Evolutionary conservation across 768 basidiomycete species (phyloP).

Genomic region (Leucogyrophana mollusca): DNA sequence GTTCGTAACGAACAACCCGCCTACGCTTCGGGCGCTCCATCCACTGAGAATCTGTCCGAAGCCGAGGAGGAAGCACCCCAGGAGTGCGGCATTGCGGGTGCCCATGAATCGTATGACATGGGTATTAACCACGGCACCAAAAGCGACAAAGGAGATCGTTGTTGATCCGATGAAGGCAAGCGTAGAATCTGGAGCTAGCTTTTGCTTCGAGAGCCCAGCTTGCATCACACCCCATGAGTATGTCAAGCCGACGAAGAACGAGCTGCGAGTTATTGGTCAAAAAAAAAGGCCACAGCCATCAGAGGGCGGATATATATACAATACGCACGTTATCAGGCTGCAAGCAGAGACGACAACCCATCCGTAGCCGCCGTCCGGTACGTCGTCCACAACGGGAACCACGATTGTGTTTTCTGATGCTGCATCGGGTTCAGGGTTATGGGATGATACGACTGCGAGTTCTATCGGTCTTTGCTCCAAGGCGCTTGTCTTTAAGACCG

Average conservation of each 20-base stretch:
- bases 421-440: background rate
- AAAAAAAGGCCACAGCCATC: background rate
- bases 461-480: constrained; percentile 3
- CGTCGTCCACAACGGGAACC: constrained; percentile 3
- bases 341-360: constrained; percentile 31
- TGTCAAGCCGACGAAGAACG: constrained; percentile 22
- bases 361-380: constrained; percentile 32
- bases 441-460: background rate
- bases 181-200: constrained; percentile 20
- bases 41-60: constrained; percentile 27
- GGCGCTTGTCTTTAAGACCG: background rate
- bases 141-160: constrained; percentile 25
- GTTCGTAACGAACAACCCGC: constrained; percentile 26
- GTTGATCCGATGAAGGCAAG: constrained; percentile 33
- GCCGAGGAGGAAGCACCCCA: constrained; percentile 28
- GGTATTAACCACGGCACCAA: constrained; percentile 26
- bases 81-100: constrained; percentile 20
- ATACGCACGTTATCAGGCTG: constrained; percentile 23
- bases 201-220: constrained; percentile 23
- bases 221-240: constrained; percentile 33
- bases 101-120: constrained; percentile 29
- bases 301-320: no score
- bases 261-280: constrained; percentile 11
- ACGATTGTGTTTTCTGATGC: background rate
- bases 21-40: constrained; percentile 17